Evolutionary conservation across 371 early-diverging fungal genomes (phyloP).

Genomic region (Choanephora cucurbitarum): DNA sequence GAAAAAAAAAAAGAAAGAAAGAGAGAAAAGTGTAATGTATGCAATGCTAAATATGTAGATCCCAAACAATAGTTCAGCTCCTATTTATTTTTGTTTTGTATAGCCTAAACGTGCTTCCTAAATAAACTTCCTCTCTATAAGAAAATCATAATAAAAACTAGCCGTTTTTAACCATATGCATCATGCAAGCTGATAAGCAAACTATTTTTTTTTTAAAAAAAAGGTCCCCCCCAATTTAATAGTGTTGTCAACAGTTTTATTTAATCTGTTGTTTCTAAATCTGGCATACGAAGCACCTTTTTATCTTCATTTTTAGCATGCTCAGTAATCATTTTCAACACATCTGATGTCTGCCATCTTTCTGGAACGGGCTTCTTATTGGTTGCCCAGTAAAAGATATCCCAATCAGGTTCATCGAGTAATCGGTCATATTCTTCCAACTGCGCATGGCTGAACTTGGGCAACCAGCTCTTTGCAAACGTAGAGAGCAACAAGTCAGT

Average conservation of each 20-base stretch:
- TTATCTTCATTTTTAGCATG: slow-evolving; percentile 74
- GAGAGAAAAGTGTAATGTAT: slow-evolving; percentile 1
- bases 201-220: slow-evolving; percentile 4
- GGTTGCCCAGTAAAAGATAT: slow-evolving; percentile 92
- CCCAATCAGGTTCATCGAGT: slow-evolving; percentile 95
- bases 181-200: slow-evolving; percentile 23
- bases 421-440: slow-evolving; percentile 80
- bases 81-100: background rate
- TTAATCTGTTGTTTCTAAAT: slow-evolving; percentile 44
- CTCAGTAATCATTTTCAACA: slow-evolving; percentile 62
- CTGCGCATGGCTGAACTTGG: slow-evolving; percentile 53
- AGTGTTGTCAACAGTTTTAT: too few relatives aligned
- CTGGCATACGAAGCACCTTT: slow-evolving; percentile 75
- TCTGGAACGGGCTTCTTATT: slow-evolving; percentile 69
- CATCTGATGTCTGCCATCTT: slow-evolving; percentile 46
- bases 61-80: slow-evolving; percentile 3
- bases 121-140: background rate
- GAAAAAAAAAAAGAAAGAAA: slow-evolving; percentile 2
- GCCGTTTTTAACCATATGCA: slow-evolving; percentile 3
- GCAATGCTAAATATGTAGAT: slow-evolving; percentile 3
- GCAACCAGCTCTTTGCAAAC: slow-evolving; percentile 73
- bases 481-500: slow-evolving; percentile 90
- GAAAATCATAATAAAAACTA: background rate
- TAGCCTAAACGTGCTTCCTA: background rate
- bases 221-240: too few relatives aligned